Base-by-base conservation (phyloP, 2,329 filamentous ascomycete genomes). In the Epichloe baconii region DNA sequence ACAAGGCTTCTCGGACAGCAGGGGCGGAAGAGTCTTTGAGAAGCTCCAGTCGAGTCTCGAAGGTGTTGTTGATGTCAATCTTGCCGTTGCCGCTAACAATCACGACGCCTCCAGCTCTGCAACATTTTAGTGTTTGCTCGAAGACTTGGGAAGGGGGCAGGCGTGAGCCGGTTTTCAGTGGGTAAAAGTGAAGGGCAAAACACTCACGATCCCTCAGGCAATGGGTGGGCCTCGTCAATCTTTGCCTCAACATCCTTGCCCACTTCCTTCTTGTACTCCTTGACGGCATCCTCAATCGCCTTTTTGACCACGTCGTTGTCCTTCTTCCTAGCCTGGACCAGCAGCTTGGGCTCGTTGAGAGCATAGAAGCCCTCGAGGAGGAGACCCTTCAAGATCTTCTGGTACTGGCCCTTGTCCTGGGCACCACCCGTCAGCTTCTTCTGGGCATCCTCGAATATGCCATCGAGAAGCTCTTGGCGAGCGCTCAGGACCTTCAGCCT, bases 51-150 rank as follows among this genome's bases (percentile, higher is more conserved):
- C 93, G 83, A 66, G 95, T 86, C 67, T 97, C 93, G 60, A 97
- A 86, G 51, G 93, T 97, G 76, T 98, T 97, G 79, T 96, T 90
- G 69, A 98, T 91, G 63, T 95, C 89, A 66, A 98, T 97, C 78
- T 91, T 96, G 66, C 93, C 93, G 57, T 77, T 77, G 59, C 86
- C 84, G 57, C 90, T 88, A 51, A 95, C 71, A 57, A 98, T 82
- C 53, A 79, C 68, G 52, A 95, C 77, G 61, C 93, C 93, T 54
- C 93, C 93, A 54, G 89, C 78, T 62, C 93, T 97, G 59, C 55
- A 48, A 37, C 19, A 21, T 41, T 6, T 45, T 4, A 46, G 44
- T 26, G 40, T 23, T n/a, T 31, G 1, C 12, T 55, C 12, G 47
- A 44, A 44, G 11, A 46, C 12, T 7, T 44, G 19, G 12, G 21